phyloP scores from a whole-genome alignment of 1,284 basidiomycete genomes.

The Phlebopus sp. region DNA sequence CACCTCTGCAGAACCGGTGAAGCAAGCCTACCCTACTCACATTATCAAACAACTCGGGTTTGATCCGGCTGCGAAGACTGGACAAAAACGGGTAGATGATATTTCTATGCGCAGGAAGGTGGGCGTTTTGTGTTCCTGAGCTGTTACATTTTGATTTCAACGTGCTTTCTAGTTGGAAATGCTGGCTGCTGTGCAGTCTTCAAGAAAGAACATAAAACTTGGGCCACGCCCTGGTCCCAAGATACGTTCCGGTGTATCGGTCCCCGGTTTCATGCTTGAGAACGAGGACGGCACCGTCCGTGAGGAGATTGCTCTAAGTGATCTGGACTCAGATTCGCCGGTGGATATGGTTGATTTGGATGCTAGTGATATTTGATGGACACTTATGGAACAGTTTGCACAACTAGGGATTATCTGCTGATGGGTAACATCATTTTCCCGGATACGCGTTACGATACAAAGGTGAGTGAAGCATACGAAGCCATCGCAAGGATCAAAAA shows the following conservation, averaged over 20 bases:
- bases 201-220: conserved; percentile 49
- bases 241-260: conserved; percentile 48
- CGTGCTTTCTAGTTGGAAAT: conserved; percentile 44
- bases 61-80: conserved; percentile 59
- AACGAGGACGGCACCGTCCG: conserved; percentile 2
- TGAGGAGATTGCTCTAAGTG: conserved; percentile 9
- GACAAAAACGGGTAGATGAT: conserved; percentile 41
- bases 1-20: conserved; percentile 22
- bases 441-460: too few relatives aligned
- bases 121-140: neutral
- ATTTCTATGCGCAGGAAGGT: conserved; percentile 57
- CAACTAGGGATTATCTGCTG: neutral
- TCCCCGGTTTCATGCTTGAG: conserved; percentile 27
- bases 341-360: conserved; percentile 27
- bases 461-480: too few relatives aligned
- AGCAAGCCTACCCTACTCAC: conserved; percentile 58
- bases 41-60: conserved; percentile 71
- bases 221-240: conserved; percentile 54
- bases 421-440: too few relatives aligned
- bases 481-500: neutral
- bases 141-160: conserved; percentile 1
- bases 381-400: neutral
- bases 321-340: conserved; percentile 13
- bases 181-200: conserved; percentile 46
- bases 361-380: conserved; percentile 19